Conservation (phyloP, 495 filamentous ascomycete genomes). For the Acidomyces sp. region DNA sequence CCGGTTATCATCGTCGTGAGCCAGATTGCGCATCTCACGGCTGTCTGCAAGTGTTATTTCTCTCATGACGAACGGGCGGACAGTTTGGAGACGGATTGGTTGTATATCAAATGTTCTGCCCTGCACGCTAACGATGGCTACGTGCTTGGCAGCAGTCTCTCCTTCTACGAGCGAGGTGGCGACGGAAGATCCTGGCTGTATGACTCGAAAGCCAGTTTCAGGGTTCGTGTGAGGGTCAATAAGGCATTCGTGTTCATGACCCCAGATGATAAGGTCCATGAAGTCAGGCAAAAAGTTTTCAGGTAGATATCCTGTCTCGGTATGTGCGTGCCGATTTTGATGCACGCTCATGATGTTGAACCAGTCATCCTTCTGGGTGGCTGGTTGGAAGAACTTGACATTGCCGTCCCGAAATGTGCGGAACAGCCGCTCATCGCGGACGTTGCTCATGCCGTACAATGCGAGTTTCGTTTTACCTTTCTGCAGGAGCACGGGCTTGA, state of each 20-base stretch:
- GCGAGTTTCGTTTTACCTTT: slow-evolving; percentile 91
- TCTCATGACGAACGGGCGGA: slow-evolving; percentile 77
- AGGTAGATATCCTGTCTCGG: slow-evolving; percentile 76
- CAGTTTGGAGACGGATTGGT: slow-evolving; percentile 69
- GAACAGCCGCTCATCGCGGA: slow-evolving; percentile 87
- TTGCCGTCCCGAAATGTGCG: slow-evolving; percentile 86
- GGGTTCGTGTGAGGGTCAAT: slow-evolving; percentile 72
- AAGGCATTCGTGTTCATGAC: slow-evolving; percentile 93
- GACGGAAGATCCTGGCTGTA: slow-evolving; percentile 93
- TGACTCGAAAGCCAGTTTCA: slow-evolving; percentile 83
- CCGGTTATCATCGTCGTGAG: slow-evolving; percentile 55
- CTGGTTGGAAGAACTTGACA: slow-evolving; percentile 83
- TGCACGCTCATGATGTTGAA: slow-evolving; percentile 95
- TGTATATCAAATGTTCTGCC: slow-evolving; percentile 74
- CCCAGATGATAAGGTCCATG: slow-evolving; percentile 86
- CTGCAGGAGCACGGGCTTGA: slow-evolving; percentile 84
- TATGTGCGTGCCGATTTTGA: slow-evolving; percentile 90
- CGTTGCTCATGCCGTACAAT: slow-evolving; percentile 91
- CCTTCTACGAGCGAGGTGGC: slow-evolving; percentile 84
- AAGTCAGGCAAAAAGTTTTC: slow-evolving; percentile 91
- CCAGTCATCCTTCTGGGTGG: slow-evolving; percentile 75
- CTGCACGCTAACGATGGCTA: slow-evolving; percentile 70
- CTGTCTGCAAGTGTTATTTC: slow-evolving; percentile 72
- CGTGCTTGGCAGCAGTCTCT: slow-evolving; percentile 84
- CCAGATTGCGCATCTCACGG: slow-evolving; percentile 59